A percentile compares a stretch with the other conserved stretches of the same genome.
Evolutionary conservation across 1,284 basidiomycete genomes (phyloP).

Genomic region (Ceratobasidium sp.): DNA sequence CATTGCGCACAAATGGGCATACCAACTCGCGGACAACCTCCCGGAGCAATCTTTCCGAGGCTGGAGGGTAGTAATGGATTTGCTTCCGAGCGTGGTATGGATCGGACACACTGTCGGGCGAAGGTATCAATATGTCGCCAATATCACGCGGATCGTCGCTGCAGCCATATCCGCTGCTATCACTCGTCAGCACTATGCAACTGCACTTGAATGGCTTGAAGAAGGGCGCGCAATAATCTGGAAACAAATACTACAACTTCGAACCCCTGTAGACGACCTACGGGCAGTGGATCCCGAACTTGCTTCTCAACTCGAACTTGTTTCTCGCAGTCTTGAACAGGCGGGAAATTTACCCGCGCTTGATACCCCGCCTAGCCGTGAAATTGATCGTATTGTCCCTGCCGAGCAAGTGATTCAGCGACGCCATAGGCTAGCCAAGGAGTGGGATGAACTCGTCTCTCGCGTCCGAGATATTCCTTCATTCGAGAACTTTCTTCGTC

Average conservation of each 20-base stretch:
- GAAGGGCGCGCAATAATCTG: neutral
- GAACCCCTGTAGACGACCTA: constrained; percentile 1
- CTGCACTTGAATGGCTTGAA: constrained; percentile 33
- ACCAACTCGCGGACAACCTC: too few relatives aligned
- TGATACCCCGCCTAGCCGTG: neutral
- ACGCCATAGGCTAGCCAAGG: constrained; percentile 2
- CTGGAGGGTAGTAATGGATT: constrained; percentile 5
- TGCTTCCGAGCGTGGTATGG: constrained; percentile 12
- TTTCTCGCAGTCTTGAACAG: constrained; percentile 11
- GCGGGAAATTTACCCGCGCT: neutral
- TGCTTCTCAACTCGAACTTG: neutral
- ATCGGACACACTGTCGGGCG: neutral
- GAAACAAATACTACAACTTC: constrained; percentile 29
- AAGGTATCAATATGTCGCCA: neutral
- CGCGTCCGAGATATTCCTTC: neutral
- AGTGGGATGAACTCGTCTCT: constrained; percentile 1
- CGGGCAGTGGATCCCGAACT: neutral
- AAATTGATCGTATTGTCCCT: neutral
- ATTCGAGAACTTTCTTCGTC: constrained; percentile 6
- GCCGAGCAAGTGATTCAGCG: neutral
- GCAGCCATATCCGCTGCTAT: constrained; percentile 14
- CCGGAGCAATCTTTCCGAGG: neutral
- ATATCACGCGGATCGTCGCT: neutral
- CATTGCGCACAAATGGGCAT: neutral
- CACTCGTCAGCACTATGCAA: neutral